Base-by-base conservation (phyloP, 2,329 filamentous ascomycete species). In the Claviceps citrina region DNA sequence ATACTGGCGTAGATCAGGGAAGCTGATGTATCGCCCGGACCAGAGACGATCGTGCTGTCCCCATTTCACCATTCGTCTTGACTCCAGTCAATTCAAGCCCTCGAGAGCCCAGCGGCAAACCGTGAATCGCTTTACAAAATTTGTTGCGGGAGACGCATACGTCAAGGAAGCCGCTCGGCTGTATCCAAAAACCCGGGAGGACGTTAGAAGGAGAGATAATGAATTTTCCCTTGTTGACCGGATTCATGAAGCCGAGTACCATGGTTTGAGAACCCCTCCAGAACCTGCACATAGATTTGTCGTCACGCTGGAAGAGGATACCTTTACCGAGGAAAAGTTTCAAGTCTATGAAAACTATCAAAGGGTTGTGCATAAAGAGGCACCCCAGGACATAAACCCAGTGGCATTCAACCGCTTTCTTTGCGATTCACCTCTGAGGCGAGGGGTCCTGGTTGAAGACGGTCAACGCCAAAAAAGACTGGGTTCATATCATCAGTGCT, bases 41-140 rank as follows among this genome's bases (percentile, higher is more conserved):
- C 78, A 84, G 51, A 71, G 71, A 43, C 69, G 77, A 42, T 83
- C 85, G 45, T 98, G 91, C 54, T 98, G 91, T 58, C 86, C 87
- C 33, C 86, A 95, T 54, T 96, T 89, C 57, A 86, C 82, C 1
- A 78, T 91, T 40, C 76, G 82, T 35, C 66, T 87, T 16, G 80
- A 84, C 50, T 74, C 76, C 19, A 57, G 64, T 35, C 62, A 67
- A 30, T 83, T 82, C 59, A 76, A 72, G 47, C 66, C 82, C 5
- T 70, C 73, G 22, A 76, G 73, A 55, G 78, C 84, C 51, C 84
- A 91, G 52, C 69, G 84, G 28, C 80, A 86, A 54, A 69, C 79
- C 1, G 58, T 85, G 48, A 85, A 89, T 57, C 73, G 79, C 32
- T 89, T 87, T 68, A 83, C 84, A 54, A 74, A 66, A 45, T 72